phyloP scores from a whole-genome alignment of 2,329 filamentous ascomycete species.

The Ceratocystis destructans region DNA sequence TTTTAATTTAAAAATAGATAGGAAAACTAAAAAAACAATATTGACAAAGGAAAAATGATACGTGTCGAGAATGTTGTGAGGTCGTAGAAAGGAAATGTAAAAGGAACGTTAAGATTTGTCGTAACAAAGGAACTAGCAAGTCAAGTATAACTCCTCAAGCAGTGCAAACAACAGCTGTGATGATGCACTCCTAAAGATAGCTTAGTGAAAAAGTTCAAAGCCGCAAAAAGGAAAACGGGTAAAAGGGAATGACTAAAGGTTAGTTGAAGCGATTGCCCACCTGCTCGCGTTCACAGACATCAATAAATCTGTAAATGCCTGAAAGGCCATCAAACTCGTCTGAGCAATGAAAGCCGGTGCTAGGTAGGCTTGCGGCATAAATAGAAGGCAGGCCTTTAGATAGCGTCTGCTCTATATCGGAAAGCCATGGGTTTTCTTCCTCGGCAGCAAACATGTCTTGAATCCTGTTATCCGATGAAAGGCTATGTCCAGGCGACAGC shows the following conservation, averaged over 20 bases:
- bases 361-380: constrained; percentile 24
- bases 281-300: constrained; percentile 38
- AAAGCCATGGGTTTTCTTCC: constrained; percentile 37
- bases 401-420: constrained; percentile 30
- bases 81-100: constrained; percentile 14
- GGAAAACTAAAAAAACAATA: not conserved
- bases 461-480: constrained; percentile 33
- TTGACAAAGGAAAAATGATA: constrained; percentile 8
- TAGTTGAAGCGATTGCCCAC: constrained; percentile 2
- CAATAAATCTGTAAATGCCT: constrained; percentile 44
- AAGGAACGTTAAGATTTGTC: constrained; percentile 13
- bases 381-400: constrained; percentile 38
- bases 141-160: constrained; percentile 14
- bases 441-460: constrained; percentile 31
- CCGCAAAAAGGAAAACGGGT: constrained; percentile 8
- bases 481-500: constrained; percentile 34
- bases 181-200: not conserved
- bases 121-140: constrained; percentile 17
- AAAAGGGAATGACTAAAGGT: constrained; percentile 12
- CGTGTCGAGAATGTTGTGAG: not conserved
- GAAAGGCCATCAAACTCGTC: constrained; percentile 42
- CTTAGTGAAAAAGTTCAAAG: not conserved
- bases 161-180: not conserved
- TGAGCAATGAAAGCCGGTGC: constrained; percentile 33
- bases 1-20: not conserved